Percentiles rank a stretch among this genome's conserved stretches.
phyloP scores from a whole-genome alignment of 2,329 filamentous ascomycete species.

The Paecilomyces formosus region DNA sequence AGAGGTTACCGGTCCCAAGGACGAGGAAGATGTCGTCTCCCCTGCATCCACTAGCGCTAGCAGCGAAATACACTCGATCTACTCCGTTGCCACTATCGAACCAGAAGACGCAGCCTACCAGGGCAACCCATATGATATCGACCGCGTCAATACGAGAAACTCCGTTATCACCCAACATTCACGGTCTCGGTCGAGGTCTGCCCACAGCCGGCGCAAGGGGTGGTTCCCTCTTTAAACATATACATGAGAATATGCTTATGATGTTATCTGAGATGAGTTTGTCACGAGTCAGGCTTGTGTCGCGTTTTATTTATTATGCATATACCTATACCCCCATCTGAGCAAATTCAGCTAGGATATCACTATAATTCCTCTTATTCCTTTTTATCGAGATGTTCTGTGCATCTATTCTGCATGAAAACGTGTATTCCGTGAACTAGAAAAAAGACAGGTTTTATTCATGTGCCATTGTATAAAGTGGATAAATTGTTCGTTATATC shows the following conservation, averaged over 20 bases:
- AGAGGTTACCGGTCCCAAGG: not conserved
- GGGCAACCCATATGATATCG: slow-evolving; percentile 23
- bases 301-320: not conserved
- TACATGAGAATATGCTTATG: not conserved
- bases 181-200: not conserved
- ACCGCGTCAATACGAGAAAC: slow-evolving; percentile 22
- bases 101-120: slow-evolving; percentile 13
- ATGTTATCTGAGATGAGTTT: too few relatives aligned
- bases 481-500: too few relatives aligned
- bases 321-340: not conserved
- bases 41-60: not conserved
- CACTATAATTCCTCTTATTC: too few relatives aligned
- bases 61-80: not conserved
- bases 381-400: too few relatives aligned
- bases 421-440: too few relatives aligned
- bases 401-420: too few relatives aligned
- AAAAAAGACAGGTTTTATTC: too few relatives aligned
- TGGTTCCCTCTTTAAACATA: not conserved
- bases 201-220: not conserved
- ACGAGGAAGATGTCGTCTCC: not conserved
- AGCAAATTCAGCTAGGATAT: too few relatives aligned
- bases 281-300: not conserved
- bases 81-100: not conserved
- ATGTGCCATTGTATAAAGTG: too few relatives aligned
- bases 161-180: slow-evolving; percentile 17